These are phyloP conservation scores for Aspergillus brunneoviolaceus DNA, from an alignment of 2,329 filamentous ascomycete genomes.

Conservation along the genomic window DNA sequence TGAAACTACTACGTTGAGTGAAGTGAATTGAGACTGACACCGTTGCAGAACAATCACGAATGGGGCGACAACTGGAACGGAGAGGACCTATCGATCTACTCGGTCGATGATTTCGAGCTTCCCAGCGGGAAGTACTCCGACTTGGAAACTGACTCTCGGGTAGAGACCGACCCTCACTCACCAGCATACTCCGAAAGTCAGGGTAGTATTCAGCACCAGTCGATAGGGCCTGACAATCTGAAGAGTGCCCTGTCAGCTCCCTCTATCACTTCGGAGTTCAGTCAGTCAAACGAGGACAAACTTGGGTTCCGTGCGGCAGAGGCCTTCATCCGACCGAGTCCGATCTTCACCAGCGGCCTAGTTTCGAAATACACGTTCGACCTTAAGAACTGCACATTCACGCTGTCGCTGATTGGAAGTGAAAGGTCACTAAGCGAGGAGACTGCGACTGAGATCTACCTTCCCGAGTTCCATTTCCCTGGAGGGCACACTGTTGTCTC, in stretches of 20 bases:
- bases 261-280: slow-evolving; percentile 57
- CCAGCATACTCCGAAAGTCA: slow-evolving; percentile 57
- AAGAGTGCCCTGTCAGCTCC: slow-evolving; percentile 64
- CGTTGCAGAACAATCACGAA: slow-evolving; percentile 71
- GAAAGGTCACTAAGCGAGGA: slow-evolving; percentile 59
- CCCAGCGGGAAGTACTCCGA: slow-evolving; percentile 32
- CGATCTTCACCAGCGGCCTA: slow-evolving; percentile 71
- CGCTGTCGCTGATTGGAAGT: slow-evolving; percentile 65
- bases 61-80: slow-evolving; percentile 97
- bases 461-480: slow-evolving; percentile 93
- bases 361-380: slow-evolving; percentile 77
- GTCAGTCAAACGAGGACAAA: slow-evolving; percentile 58
- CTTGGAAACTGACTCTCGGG: slow-evolving; percentile 39
- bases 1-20: not conserved
- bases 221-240: slow-evolving; percentile 73
- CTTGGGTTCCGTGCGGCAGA: slow-evolving; percentile 86
- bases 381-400: slow-evolving; percentile 74
- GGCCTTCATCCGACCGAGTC: slow-evolving; percentile 84
- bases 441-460: slow-evolving; percentile 74
- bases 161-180: slow-evolving; percentile 42
- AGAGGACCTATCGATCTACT: slow-evolving; percentile 90
- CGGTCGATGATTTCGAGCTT: slow-evolving; percentile 71
- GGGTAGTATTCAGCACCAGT: slow-evolving; percentile 43
- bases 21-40: not conserved
- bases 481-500: slow-evolving; percentile 68